Evolutionary conservation across 2,329 filamentous ascomycete species (phyloP).

Genomic region (Phialophora macrospora): DNA sequence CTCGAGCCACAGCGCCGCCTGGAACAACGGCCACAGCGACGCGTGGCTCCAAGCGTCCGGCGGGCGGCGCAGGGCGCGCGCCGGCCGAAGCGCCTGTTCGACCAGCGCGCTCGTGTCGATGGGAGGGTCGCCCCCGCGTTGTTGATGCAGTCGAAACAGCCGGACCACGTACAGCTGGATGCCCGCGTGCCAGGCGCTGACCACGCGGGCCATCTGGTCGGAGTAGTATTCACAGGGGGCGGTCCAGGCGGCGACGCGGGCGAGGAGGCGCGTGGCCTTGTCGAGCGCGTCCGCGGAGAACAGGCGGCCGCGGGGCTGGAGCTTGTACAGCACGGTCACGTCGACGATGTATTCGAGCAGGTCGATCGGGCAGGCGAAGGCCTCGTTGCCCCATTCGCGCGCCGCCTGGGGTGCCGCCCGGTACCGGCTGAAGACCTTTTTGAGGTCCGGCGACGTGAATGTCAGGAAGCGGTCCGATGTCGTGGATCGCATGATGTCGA

Average conservation of each 20-base stretch:
- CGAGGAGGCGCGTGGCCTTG: slow-evolving; percentile 2
- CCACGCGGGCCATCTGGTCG: slow-evolving; percentile 15
- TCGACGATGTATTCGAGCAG: slow-evolving; percentile 22
- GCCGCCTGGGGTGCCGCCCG: slow-evolving; percentile 4
- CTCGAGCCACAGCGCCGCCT: slow-evolving; percentile 15
- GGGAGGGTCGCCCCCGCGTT: not conserved
- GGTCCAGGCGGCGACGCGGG: slow-evolving; percentile 8
- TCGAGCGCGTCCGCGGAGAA: slow-evolving; percentile 12
- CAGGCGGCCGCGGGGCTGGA: slow-evolving; percentile 14
- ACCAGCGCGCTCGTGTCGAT: slow-evolving; percentile 2
- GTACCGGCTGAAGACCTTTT: slow-evolving; percentile 17
- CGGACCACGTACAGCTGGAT: slow-evolving; percentile 17
- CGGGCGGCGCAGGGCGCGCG: not conserved
- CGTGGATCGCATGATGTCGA: slow-evolving; percentile 19
- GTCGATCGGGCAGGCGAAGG: slow-evolving; percentile 22
- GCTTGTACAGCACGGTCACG: slow-evolving; percentile 19
- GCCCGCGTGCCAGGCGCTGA: slow-evolving; percentile 15
- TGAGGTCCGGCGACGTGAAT: slow-evolving; percentile 19
- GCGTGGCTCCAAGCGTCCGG: slow-evolving; percentile 17
- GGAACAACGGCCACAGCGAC: slow-evolving; percentile 16
- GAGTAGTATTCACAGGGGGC: slow-evolving; percentile 13
- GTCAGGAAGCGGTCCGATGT: slow-evolving; percentile 17
- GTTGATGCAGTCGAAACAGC: slow-evolving; percentile 14
- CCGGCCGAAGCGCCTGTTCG: slow-evolving; percentile 7
- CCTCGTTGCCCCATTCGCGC: slow-evolving; percentile 20